Percentiles rank a stretch among this genome's conserved stretches.
Evolutionary conservation across 1,284 basidiomycete genomes (phyloP).

Genomic region (Sporisorium scitamineum): DNA sequence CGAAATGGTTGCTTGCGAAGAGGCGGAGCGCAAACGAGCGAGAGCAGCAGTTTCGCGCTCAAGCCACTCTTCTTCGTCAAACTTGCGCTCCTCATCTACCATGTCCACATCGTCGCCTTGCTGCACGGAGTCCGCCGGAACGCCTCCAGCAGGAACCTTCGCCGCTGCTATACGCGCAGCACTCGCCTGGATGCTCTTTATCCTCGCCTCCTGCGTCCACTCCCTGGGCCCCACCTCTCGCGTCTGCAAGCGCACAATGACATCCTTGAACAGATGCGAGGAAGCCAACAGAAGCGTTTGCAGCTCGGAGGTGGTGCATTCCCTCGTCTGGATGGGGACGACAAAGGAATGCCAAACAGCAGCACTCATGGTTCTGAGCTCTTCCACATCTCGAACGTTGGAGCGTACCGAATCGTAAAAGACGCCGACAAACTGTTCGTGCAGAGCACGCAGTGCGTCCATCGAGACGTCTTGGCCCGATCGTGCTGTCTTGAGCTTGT

Average conservation of each 20-base stretch:
- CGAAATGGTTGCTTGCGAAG: constrained; percentile 34
- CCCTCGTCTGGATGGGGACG: constrained; percentile 51
- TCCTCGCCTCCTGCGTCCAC: constrained; percentile 51
- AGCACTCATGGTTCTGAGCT: constrained; percentile 51
- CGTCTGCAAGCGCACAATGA: constrained; percentile 54
- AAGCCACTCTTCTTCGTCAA: constrained; percentile 49
- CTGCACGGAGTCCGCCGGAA: neutral
- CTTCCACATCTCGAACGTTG: constrained; percentile 54
- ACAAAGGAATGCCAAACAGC: constrained; percentile 61
- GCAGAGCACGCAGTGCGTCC: constrained; percentile 25
- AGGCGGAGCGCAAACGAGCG: constrained; percentile 16
- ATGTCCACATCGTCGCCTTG: constrained; percentile 18
- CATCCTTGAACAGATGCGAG: constrained; percentile 54
- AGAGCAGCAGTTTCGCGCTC: constrained; percentile 28
- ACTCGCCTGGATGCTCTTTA: constrained; percentile 40
- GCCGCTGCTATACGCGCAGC: constrained; percentile 30
- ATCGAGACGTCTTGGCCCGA: constrained; percentile 19
- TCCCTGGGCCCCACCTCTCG: constrained; percentile 52
- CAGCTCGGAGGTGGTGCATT: constrained; percentile 24
- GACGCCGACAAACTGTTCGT: constrained; percentile 44
- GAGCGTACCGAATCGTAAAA: constrained; percentile 61
- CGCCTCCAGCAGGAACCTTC: neutral
- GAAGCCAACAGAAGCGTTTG: constrained; percentile 45
- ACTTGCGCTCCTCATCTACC: constrained; percentile 42
- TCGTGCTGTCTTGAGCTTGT: constrained; percentile 22